A percentile compares a stretch with the other conserved stretches of the same genome.
These are phyloP conservation scores for Chaetomidium leptoderma DNA, from an alignment of 495 filamentous ascomycete species.

Conservation along the genomic window DNA sequence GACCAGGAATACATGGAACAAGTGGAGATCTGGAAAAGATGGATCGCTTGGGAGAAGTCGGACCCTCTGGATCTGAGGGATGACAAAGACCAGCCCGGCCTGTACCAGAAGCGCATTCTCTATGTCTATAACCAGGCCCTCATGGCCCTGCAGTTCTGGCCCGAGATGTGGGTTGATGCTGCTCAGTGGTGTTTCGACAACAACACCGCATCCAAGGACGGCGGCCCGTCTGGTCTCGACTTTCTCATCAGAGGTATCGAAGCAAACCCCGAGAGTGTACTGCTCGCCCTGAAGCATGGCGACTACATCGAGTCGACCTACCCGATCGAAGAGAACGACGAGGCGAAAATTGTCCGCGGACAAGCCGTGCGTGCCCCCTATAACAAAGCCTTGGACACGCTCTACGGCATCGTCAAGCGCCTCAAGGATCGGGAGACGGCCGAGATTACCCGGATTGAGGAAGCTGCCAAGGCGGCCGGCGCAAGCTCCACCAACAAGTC, in stretches of 20 bases:
- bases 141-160: conserved; percentile 90
- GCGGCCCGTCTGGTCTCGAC: conserved; percentile 55
- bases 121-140: conserved; percentile 92
- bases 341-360: conserved; percentile 63
- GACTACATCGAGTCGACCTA: conserved; percentile 76
- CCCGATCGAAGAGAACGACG: conserved; percentile 65
- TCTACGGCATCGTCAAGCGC: conserved; percentile 75
- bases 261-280: conserved; percentile 89
- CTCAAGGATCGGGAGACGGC: conserved; percentile 67
- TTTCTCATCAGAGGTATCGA: conserved; percentile 77
- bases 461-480: conserved; percentile 40
- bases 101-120: conserved; percentile 71
- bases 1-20: conserved; percentile 80
- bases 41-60: conserved; percentile 91
- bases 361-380: conserved; percentile 74
- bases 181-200: conserved; percentile 89
- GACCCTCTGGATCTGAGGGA: conserved; percentile 78
- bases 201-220: conserved; percentile 53
- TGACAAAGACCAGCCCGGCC: conserved; percentile 74
- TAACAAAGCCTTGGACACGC: conserved; percentile 72
- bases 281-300: conserved; percentile 82
- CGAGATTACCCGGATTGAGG: conserved; percentile 68
- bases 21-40: conserved; percentile 85
- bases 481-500: conserved; percentile 26
- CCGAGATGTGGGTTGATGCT: conserved; percentile 92